These are phyloP conservation scores for Hibiscus mutabilis DNA, from an alignment of 345 rosid genomes.

Conservation along the genomic window DNA sequence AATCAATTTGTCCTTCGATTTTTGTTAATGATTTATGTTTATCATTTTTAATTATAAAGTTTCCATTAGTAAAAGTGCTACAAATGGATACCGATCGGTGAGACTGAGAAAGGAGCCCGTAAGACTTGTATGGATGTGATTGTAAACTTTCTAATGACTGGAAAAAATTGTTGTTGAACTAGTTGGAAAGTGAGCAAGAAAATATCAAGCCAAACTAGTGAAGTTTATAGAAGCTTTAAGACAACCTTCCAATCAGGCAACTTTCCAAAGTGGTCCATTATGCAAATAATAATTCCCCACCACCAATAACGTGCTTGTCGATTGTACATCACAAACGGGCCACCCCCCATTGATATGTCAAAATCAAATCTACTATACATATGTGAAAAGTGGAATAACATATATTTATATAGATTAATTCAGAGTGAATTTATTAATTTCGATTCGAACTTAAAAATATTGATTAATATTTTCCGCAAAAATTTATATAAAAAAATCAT, in stretches of 20 bases:
- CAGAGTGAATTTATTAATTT: neutral
- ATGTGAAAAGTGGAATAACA: neutral
- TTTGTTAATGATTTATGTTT: neutral
- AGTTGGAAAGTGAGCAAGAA: neutral
- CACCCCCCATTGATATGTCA: neutral
- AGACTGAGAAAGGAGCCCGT: neutral
- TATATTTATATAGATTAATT: neutral
- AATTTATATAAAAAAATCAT: too few species aligned
- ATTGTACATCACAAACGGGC: neutral
- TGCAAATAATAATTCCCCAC: neutral
- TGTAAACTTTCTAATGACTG: too few species aligned
- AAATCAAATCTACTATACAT: neutral
- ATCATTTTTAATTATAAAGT: neutral
- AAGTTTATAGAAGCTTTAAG: neutral
- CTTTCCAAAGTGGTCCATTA: neutral
- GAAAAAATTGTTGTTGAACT: too few species aligned
- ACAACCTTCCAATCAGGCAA: neutral
- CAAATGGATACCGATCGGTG: neutral
- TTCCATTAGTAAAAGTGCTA: neutral
- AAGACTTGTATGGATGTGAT: neutral
- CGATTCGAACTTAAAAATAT: neutral
- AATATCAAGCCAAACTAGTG: neutral
- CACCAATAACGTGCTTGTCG: neutral
- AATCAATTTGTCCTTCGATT: too few species aligned
- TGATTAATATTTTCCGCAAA: too few species aligned